Conservation (phyloP, 192 early-diverging fungal species). For the Coemansia sp. region DNA sequence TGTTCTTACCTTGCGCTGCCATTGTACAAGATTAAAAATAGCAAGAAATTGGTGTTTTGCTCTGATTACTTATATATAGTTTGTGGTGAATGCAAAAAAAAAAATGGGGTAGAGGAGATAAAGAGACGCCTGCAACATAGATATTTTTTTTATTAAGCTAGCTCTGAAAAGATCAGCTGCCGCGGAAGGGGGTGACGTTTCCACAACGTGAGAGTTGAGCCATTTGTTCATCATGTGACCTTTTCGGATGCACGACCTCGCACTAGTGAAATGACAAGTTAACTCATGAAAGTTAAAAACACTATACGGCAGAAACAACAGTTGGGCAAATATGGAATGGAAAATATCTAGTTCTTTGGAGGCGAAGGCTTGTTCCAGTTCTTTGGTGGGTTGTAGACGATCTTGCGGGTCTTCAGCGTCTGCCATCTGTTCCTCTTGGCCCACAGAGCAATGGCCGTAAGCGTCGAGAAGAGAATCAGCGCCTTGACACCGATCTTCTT, state of each 20-base stretch:
- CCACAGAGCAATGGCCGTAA: conserved; percentile 80
- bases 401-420: conserved; percentile 88
- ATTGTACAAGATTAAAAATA: not conserved
- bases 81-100: not conserved
- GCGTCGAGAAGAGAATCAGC: conserved; percentile 64
- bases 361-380: conserved; percentile 41
- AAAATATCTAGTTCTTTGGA: conserved; percentile 21
- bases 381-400: conserved; percentile 68
- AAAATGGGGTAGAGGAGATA: not conserved
- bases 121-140: not conserved
- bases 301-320: not conserved
- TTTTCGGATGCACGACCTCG: too few species aligned
- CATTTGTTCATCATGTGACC: too few species aligned
- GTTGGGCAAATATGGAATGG: conserved; percentile 1
- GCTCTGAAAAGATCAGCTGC: too few species aligned
- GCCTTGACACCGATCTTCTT: conserved; percentile 96
- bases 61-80: not conserved
- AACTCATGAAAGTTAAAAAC: not conserved
- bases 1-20: not conserved
- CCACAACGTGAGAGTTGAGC: too few species aligned
- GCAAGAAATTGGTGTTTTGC: not conserved
- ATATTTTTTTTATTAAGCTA: too few species aligned
- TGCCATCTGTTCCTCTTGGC: conserved; percentile 94
- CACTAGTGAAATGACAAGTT: not conserved
- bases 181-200: too few species aligned